These are phyloP conservation scores for Mycena capillaripes DNA, from an alignment of 768 basidiomycete genomes.

Conservation along the genomic window DNA sequence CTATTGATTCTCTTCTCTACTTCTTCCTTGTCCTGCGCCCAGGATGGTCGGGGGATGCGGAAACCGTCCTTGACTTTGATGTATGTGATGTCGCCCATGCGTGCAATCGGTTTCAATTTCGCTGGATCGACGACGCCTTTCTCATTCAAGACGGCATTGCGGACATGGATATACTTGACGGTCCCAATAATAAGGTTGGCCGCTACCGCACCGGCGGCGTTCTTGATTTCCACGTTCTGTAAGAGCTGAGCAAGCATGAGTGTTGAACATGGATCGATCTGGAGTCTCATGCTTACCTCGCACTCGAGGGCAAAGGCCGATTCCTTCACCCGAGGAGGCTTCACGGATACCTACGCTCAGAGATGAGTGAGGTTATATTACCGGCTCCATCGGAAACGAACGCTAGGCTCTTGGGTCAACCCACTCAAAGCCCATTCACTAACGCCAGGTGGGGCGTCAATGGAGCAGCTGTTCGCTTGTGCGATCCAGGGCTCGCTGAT, in stretches of 20 bases:
- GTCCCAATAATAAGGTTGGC: conserved; percentile 64
- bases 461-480: conserved; percentile 65
- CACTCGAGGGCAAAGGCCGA: conserved; percentile 77
- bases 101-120: conserved; percentile 61
- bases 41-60: conserved; percentile 70
- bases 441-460: conserved; percentile 66
- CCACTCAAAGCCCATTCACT: conserved; percentile 77
- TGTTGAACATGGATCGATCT: background rate
- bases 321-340: conserved; percentile 71
- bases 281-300: conserved; percentile 48
- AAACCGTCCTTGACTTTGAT: conserved; percentile 58
- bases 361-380: conserved; percentile 6
- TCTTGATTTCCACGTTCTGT: conserved; percentile 56
- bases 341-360: conserved; percentile 55
- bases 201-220: conserved; percentile 52
- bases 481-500: conserved; percentile 80
- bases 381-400: conserved; percentile 47
- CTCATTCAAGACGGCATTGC: conserved; percentile 64
- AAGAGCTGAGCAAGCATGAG: conserved; percentile 56
- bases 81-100: conserved; percentile 70
- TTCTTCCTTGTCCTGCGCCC: conserved; percentile 66
- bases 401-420: conserved; percentile 69
- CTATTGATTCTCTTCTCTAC: conserved; percentile 59
- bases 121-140: conserved; percentile 60
- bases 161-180: conserved; percentile 70